Conservation (phyloP, 1,284 basidiomycete species). For the Clitocybe nebularis region DNA sequence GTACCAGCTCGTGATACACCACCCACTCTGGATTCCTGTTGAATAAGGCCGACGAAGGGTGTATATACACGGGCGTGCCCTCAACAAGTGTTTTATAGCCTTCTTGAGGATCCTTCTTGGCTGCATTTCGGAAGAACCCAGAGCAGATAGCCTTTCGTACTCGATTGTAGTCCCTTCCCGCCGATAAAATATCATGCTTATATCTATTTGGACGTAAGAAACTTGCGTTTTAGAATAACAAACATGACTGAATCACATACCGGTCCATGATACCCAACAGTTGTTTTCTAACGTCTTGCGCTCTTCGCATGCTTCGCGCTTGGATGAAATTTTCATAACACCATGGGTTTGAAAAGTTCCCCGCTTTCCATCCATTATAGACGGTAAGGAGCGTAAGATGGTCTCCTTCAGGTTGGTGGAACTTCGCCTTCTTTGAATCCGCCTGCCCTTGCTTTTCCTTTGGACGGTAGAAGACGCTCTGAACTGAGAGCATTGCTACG, state of each 20-base stretch:
- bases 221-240: slow-evolving; percentile 14
- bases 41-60: slow-evolving; percentile 96
- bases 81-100: slow-evolving; percentile 99
- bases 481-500: slow-evolving; percentile 96
- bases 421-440: slow-evolving; percentile 98
- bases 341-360: slow-evolving; percentile 95
- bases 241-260: slow-evolving; percentile 37
- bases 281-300: slow-evolving; percentile 97
- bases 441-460: slow-evolving; percentile 99
- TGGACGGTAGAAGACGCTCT: slow-evolving; percentile 95
- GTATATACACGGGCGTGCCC: slow-evolving; percentile 96
- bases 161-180: slow-evolving; percentile 89
- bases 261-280: slow-evolving; percentile 98
- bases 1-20: slow-evolving; percentile 58
- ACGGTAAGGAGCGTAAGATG: slow-evolving; percentile 94
- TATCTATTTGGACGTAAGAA: slow-evolving; percentile 51
- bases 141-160: slow-evolving; percentile 96
- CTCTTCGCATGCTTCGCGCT: slow-evolving; percentile 93
- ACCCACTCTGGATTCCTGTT: slow-evolving; percentile 80
- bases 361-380: slow-evolving; percentile 97
- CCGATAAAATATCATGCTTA: slow-evolving; percentile 92
- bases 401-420: slow-evolving; percentile 97
- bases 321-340: slow-evolving; percentile 98
- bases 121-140: slow-evolving; percentile 94
- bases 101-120: slow-evolving; percentile 92